Evolutionary conservation across 768 basidiomycete genomes (phyloP), one percentile per base, ranked within the genome.

Genomic region (Lactarius deliciosus): DNA sequence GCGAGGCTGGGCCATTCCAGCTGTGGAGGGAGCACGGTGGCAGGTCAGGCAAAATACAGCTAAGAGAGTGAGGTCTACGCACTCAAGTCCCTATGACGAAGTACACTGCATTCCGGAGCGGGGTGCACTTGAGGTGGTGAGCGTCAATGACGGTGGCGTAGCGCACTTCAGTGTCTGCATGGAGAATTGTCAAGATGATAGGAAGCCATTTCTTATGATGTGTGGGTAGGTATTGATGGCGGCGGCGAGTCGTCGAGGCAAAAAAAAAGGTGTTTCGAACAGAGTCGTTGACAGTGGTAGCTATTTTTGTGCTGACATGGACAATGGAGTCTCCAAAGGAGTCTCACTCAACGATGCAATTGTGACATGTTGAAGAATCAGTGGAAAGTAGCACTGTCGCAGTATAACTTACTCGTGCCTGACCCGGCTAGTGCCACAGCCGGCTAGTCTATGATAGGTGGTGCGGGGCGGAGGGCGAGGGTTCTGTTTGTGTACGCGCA

Each of bases 21-120:
- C 88, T 95, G 32, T 34, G 78, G 5, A 34, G 32, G 32, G 9
- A 9, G 32, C 9, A 10, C 61, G 66, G 61, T 61, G 13, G 45
- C 3, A 3, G n/a, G 20, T 55, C 5, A 45, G 43, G 20, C 9
- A 34, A 28, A 18, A 40, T 5, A 15, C n/a, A 10, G 8, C 20
- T 15, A 38, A 22, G 58, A 57, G 38, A 40, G 55, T 36, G 50
- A 69, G 34, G 25, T 1, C n/a, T 22, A 80, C 88, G 71, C 72
- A 92, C 92, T 74, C 91, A 94, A 74, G 81, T 89, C 57, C 92
- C 81, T 59, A 95, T 88, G 41, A 96, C 94, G 5, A 94, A 92
- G 73, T 92, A 86, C 79, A 96, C 95, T 2, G 94, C 92, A 60
- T 91, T 92, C 18, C 92, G 92, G 36, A 88, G 86, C 0, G 94